Conservation (phyloP, 306 rosid genomes). For the Trifolium repens region DNA sequence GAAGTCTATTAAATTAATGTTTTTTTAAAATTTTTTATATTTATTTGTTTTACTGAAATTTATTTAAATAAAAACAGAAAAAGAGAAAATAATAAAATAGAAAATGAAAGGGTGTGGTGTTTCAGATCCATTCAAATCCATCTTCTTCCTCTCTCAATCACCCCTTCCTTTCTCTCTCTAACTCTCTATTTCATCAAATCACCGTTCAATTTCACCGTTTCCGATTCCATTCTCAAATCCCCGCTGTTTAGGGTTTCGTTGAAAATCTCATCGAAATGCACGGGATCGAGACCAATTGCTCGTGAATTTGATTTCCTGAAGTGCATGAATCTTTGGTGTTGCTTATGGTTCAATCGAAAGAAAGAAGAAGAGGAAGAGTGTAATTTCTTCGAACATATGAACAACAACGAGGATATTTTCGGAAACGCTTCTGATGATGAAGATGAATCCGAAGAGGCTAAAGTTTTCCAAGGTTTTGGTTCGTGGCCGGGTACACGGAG, state of each 20-base stretch:
- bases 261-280: slow-evolving; percentile 48
- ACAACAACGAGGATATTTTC: slow-evolving; percentile 47
- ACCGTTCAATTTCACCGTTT: background rate
- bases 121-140: slow-evolving; percentile 57
- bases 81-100: too few relatives aligned
- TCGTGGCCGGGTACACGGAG: background rate
- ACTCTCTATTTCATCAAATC: background rate
- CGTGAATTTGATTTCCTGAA: slow-evolving; percentile 39
- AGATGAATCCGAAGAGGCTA: background rate
- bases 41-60: too few relatives aligned
- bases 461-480: background rate
- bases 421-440: slow-evolving; percentile 41
- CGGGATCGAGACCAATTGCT: slow-evolving; percentile 64
- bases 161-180: slow-evolving; percentile 9
- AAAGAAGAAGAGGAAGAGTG: slow-evolving; percentile 46
- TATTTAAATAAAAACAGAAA: too few relatives aligned
- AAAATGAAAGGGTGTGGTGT: too few relatives aligned
- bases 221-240: background rate
- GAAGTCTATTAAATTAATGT: too few relatives aligned
- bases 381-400: slow-evolving; percentile 40
- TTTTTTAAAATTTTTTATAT: too few relatives aligned
- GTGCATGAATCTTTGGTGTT: slow-evolving; percentile 88
- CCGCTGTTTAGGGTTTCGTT: slow-evolving; percentile 62
- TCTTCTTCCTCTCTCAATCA: background rate
- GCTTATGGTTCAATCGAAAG: slow-evolving; percentile 69